Conservation (phyloP, 2,329 filamentous ascomycete genomes). For the Aspergillus aculeatinus region DNA sequence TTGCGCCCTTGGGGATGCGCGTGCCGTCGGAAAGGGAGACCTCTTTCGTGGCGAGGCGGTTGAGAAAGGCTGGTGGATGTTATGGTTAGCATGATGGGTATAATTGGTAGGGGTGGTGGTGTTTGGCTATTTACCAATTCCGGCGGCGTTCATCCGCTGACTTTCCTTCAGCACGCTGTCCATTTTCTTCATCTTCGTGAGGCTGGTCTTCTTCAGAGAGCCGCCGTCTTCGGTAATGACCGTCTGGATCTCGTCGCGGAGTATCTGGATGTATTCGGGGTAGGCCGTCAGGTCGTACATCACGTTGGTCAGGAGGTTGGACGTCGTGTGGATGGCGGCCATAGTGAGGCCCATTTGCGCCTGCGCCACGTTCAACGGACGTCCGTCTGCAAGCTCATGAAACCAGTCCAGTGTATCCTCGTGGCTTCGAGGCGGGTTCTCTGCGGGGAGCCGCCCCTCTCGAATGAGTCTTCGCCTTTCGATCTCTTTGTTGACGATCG, state of each 20-base stretch:
- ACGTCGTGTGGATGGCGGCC: conserved; percentile 37
- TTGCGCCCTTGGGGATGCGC: conserved; percentile 30
- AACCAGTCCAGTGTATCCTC: conserved; percentile 33
- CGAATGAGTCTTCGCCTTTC: conserved; percentile 22
- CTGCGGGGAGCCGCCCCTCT: conserved; percentile 19
- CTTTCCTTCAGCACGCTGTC: conserved; percentile 39
- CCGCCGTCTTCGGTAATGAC: conserved; percentile 45
- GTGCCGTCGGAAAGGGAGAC: conserved; percentile 32
- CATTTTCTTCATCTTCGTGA: conserved; percentile 35
- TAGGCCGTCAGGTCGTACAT: conserved; percentile 55
- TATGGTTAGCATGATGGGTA: background rate
- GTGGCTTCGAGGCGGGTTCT: conserved; percentile 16
- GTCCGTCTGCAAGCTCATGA: conserved; percentile 16
- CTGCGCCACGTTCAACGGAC: conserved; percentile 17
- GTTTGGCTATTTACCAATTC: conserved; percentile 25
- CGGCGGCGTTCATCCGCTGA: conserved; percentile 29
- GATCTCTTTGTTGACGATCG: conserved; percentile 34
- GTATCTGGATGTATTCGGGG: conserved; percentile 51
- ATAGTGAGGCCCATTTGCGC: conserved; percentile 30
- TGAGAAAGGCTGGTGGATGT: conserved; percentile 23
- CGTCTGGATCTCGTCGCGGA: conserved; percentile 53
- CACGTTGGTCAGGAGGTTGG: conserved; percentile 45
- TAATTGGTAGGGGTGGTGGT: background rate
- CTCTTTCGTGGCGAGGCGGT: conserved; percentile 23
- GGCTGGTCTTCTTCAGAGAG: conserved; percentile 29